These are phyloP conservation scores for Trametes meyenii DNA, from an alignment of 768 basidiomycete species.

Conservation along the genomic window DNA sequence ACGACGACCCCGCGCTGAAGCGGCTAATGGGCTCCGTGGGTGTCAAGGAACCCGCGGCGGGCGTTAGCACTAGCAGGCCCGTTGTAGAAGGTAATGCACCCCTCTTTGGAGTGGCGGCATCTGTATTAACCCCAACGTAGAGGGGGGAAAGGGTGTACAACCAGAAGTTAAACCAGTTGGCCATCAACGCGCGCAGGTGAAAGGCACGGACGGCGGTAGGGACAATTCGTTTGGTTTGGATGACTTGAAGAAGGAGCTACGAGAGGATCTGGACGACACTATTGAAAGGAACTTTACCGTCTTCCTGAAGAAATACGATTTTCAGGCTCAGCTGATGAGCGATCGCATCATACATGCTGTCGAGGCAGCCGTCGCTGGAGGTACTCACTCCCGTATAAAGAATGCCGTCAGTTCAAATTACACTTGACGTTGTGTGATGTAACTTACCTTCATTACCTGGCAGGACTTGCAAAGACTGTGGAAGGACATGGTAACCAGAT, in stretches of 20 bases:
- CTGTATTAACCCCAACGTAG: too few relatives aligned
- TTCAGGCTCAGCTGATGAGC: neutral
- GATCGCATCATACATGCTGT: constrained; percentile 4
- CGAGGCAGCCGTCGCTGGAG: neutral
- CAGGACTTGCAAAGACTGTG: constrained; percentile 52
- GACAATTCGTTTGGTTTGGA: neutral
- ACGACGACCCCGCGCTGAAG: neutral
- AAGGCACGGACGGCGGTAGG: neutral
- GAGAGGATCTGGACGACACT: neutral
- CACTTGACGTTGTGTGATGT: neutral
- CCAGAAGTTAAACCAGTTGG: neutral
- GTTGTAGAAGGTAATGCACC: too few relatives aligned
- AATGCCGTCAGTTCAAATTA: neutral
- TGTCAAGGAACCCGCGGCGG: neutral
- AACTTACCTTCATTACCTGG: neutral
- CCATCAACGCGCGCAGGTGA: too few relatives aligned
- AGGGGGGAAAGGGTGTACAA: neutral
- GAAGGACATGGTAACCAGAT: constrained; percentile 51
- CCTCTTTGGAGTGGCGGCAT: too few relatives aligned
- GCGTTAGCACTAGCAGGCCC: too few relatives aligned
- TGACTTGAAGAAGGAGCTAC: constrained; percentile 8
- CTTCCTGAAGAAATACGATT: constrained; percentile 12
- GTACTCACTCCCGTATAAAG: constrained; percentile 4
- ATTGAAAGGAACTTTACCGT: constrained; percentile 1
- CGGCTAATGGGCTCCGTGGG: neutral